phyloP scores from a whole-genome alignment of 257 asterid genomes.

The Misopates orontium region DNA sequence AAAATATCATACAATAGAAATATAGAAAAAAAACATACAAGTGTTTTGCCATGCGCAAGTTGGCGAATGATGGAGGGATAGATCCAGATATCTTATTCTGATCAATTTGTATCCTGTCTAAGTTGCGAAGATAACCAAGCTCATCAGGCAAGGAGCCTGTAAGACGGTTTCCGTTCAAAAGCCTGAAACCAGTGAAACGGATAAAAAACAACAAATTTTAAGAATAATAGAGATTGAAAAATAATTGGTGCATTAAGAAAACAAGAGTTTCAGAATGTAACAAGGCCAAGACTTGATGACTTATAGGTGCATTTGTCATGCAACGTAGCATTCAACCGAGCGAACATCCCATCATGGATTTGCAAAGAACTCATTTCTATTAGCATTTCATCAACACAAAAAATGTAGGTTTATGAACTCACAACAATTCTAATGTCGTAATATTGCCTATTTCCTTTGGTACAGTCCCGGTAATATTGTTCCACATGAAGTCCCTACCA shows the following conservation, averaged over 20 bases:
- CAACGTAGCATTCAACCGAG: conserved; percentile 5
- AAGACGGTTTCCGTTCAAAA: conserved; percentile 86
- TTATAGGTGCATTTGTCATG: conserved; percentile 6
- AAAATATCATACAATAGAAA: neutral
- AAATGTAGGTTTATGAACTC: conserved; percentile 31
- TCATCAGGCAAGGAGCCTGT: conserved; percentile 93
- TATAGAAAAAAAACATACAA: conserved; percentile 50
- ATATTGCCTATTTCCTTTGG: conserved; percentile 95
- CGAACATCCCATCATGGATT: neutral
- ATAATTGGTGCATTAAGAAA: neutral
- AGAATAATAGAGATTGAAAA: neutral
- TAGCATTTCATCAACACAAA: conserved; percentile 2
- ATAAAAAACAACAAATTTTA: conserved; percentile 2
- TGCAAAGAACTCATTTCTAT: conserved; percentile 4
- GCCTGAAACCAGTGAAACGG: conserved; percentile 53
- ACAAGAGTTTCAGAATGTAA: neutral
- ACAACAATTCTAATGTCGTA: conserved; percentile 64
- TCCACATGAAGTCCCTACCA: conserved; percentile 95
- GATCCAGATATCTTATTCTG: conserved; percentile 86
- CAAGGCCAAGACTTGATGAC: conserved; percentile 11
- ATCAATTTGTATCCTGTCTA: conserved; percentile 94
- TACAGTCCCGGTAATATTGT: conserved; percentile 69
- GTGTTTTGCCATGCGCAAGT: conserved; percentile 61
- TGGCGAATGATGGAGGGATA: conserved; percentile 74
- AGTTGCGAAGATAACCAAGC: conserved; percentile 75